Evolutionary conservation across 495 filamentous ascomycete genomes (phyloP).

Genomic region (Xylaria longipes): DNA sequence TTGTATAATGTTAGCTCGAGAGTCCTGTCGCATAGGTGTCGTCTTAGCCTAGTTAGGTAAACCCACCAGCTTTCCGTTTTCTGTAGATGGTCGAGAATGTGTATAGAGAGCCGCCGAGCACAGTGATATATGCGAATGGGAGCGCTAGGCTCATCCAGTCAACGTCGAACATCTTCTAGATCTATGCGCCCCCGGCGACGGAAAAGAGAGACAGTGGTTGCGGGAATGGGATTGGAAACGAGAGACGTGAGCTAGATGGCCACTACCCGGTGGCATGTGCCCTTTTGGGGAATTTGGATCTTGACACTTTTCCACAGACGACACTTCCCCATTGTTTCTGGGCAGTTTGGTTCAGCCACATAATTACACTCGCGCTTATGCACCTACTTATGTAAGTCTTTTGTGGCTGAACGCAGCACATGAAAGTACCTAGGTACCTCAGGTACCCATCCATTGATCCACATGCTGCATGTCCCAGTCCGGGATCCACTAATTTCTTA

Average conservation of each 20-base stretch:
- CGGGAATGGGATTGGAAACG: conserved; percentile 19
- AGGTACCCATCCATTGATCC: not conserved
- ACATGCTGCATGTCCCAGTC: no score
- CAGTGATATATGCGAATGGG: conserved; percentile 83
- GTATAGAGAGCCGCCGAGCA: conserved; percentile 84
- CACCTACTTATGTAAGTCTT: not conserved
- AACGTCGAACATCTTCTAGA: conserved; percentile 60
- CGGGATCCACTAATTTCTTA: not conserved
- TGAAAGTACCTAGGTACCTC: not conserved
- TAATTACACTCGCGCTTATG: not conserved
- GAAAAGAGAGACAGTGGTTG: conserved; percentile 18
- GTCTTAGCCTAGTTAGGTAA: not conserved
- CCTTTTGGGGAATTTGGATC: conserved; percentile 39
- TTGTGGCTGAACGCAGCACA: conserved; percentile 19
- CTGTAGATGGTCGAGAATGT: conserved; percentile 93
- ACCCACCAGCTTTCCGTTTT: conserved; percentile 85
- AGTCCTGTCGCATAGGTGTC: not conserved
- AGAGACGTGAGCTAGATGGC: conserved; percentile 22
- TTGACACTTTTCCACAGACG: conserved; percentile 43
- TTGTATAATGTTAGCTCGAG: conserved; percentile 27
- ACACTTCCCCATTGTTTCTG: conserved; percentile 1
- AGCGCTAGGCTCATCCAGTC: conserved; percentile 83
- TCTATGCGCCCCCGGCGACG: conserved; percentile 10
- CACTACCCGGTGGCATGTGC: conserved; percentile 17
- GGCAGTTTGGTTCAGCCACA: conserved; percentile 13